Base-by-base conservation (phyloP, 1,139 yeast genomes). In the Suhomyces terraborum region DNA sequence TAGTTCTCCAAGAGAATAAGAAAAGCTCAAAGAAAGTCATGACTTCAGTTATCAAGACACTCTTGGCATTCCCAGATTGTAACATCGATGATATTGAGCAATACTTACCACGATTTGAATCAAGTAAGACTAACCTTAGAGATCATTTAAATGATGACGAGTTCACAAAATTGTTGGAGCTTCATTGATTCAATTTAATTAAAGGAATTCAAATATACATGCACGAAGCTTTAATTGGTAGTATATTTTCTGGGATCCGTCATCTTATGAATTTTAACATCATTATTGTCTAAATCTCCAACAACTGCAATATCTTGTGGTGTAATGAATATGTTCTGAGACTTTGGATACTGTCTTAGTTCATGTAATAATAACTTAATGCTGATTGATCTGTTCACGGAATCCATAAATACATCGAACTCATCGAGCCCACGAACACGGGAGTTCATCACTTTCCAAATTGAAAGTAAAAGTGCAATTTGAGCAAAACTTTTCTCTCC, bases 321-420 rank as follows among this genome's bases (percentile, higher is more conserved):
- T 0, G 98, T 93, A 34, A 93, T 91, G 52, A 94, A 88, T 12
- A 93, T 85, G 4, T 95, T 85, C 62, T 93, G 98, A 1, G 91
- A 80, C 47, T 82, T 75, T 0, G 82, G 79, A 42, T 72, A 69
- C 26, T 72, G 67, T 14, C 77, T 63, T 33, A 91, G 75, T 48
- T 89, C 87, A 18, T 76, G 77, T 41, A 89, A 71, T 56, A 94
- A 81, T 51, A 91, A 67, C 42, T 79, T 75, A 57, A 94, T 81
- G 49, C 96, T 89, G 40, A 86, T 79, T 35, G 84, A 76, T 51
- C 98, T 77, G 56, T 91, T 91, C 20, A 88, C 88, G 35, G 91
- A 88, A 62, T 94, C 99, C 98, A 94, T 93, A 55, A 84, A 94
- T 22, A 94, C 98, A 66, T 94, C 99, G 61, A 93, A 94, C 62